phyloP scores from a whole-genome alignment of 768 basidiomycete species.

The Pulveroboletus sp. region DNA sequence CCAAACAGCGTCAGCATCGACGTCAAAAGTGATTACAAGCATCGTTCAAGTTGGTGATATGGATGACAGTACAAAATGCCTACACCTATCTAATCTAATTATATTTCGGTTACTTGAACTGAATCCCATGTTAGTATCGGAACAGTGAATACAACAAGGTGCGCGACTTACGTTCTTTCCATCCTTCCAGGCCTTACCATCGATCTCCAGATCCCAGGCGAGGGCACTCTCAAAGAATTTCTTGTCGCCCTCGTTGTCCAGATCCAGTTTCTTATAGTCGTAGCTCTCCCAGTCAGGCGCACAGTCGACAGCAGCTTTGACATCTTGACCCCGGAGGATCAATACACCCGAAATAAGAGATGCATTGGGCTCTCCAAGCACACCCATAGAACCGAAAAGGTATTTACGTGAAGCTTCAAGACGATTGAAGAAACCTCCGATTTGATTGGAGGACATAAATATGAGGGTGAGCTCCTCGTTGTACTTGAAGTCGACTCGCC shows the following conservation, averaged over 20 bases:
- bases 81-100: slow-evolving; percentile 23
- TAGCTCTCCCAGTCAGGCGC: slow-evolving; percentile 95
- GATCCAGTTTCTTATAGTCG: slow-evolving; percentile 69
- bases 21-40: background rate
- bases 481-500: slow-evolving; percentile 97
- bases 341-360: slow-evolving; percentile 78
- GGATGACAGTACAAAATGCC: slow-evolving; percentile 12
- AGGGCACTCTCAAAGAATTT: slow-evolving; percentile 88
- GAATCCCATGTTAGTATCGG: background rate
- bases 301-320: slow-evolving; percentile 62
- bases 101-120: slow-evolving; percentile 21
- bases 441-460: slow-evolving; percentile 94
- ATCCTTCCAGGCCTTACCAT: slow-evolving; percentile 88
- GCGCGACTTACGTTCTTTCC: slow-evolving; percentile 75
- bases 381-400: slow-evolving; percentile 89
- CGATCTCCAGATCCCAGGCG: slow-evolving; percentile 89
- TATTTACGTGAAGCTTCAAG: slow-evolving; percentile 97
- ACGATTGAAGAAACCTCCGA: slow-evolving; percentile 96
- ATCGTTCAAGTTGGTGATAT: background rate
- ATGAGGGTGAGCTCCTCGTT: slow-evolving; percentile 85
- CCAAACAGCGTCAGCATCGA: too few relatives aligned
- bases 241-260: slow-evolving; percentile 71
- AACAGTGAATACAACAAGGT: background rate
- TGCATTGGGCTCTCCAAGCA: slow-evolving; percentile 76
- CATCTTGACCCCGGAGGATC: slow-evolving; percentile 77